Evolutionary conservation across 106 monocot species (phyloP).

Genomic region (Agapanthus africanus): DNA sequence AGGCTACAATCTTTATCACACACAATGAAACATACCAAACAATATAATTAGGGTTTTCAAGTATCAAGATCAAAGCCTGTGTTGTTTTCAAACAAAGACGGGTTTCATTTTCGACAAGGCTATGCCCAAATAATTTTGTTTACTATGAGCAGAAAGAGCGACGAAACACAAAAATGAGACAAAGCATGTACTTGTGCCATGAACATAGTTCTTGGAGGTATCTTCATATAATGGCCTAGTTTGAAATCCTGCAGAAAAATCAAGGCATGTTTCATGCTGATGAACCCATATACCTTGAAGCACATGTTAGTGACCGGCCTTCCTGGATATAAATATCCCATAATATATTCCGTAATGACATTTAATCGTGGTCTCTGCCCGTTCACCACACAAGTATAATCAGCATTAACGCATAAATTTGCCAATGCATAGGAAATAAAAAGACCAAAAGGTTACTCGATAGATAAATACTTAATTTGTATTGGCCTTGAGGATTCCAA

Average conservation of each 20-base stretch:
- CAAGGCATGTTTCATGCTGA: slow-evolving; percentile 15
- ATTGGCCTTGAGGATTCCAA: slow-evolving; percentile 17
- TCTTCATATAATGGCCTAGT: slow-evolving; percentile 58
- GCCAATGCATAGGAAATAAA: neutral
- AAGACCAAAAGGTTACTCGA: too few relatives aligned
- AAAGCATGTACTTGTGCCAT: slow-evolving; percentile 61
- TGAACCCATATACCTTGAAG: neutral
- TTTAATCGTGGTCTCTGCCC: slow-evolving; percentile 33
- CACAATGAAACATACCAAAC: too few relatives aligned
- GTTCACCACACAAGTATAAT: neutral
- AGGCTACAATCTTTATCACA: too few relatives aligned
- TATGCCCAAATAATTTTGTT: too few relatives aligned
- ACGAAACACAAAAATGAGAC: too few relatives aligned
- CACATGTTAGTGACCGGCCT: slow-evolving; percentile 33
- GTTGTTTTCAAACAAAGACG: too few relatives aligned
- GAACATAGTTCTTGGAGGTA: slow-evolving; percentile 52
- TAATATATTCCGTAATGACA: slow-evolving; percentile 53
- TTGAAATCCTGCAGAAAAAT: slow-evolving; percentile 54
- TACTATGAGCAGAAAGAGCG: too few relatives aligned
- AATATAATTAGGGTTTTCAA: too few relatives aligned
- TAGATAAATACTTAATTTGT: slow-evolving; percentile 16
- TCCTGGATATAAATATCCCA: slow-evolving; percentile 50
- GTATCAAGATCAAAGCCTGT: too few relatives aligned
- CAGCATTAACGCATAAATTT: neutral
- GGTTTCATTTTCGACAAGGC: too few relatives aligned